Percentiles rank a stretch among this genome's conserved stretches.
Evolutionary conservation across 23 red algal species (phyloP).

Genomic region (Chondrus crispus): DNA sequence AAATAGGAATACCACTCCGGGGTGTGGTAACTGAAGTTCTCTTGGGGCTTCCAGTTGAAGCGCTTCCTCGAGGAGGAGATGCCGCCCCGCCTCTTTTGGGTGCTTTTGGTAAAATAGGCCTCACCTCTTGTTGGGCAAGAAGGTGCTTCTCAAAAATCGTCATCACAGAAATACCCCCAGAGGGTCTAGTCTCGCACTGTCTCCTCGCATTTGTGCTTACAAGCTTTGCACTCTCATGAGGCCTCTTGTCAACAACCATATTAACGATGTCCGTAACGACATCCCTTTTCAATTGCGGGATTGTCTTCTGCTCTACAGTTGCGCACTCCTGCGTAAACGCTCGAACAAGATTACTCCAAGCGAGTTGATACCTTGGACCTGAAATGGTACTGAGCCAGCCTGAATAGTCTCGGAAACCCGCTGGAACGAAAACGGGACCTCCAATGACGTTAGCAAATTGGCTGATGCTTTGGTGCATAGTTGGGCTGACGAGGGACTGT

Average conservation of each 20-base stretch:
- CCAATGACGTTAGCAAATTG: conserved; percentile 22
- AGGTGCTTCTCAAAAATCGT: conserved; percentile 17
- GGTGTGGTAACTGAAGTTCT: too few species aligned
- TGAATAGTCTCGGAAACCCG: conserved; percentile 31
- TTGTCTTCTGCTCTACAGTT: background rate
- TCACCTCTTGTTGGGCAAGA: too few species aligned
- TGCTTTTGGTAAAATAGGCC: too few species aligned
- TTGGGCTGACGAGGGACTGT: conserved; percentile 5
- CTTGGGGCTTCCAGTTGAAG: too few species aligned
- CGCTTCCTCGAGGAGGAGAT: too few species aligned
- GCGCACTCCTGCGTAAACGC: background rate
- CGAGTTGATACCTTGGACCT: background rate
- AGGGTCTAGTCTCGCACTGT: conserved; percentile 16
- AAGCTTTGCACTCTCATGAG: conserved; percentile 41
- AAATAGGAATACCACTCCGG: too few species aligned
- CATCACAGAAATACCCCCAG: conserved; percentile 14
- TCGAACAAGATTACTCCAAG: background rate
- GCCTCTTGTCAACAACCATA: conserved; percentile 30
- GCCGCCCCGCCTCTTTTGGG: too few species aligned
- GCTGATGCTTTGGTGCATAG: conserved; percentile 3
- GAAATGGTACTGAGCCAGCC: conserved; percentile 19
- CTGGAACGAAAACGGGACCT: background rate
- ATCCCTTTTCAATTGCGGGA: conserved; percentile 32
- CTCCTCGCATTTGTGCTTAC: conserved; percentile 50
- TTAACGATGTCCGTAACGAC: conserved; percentile 30